Evolutionary conservation across 2,329 filamentous ascomycete genomes (phyloP), one percentile per base, ranked within the genome.

Genomic region (Fonsecaea erecta): DNA sequence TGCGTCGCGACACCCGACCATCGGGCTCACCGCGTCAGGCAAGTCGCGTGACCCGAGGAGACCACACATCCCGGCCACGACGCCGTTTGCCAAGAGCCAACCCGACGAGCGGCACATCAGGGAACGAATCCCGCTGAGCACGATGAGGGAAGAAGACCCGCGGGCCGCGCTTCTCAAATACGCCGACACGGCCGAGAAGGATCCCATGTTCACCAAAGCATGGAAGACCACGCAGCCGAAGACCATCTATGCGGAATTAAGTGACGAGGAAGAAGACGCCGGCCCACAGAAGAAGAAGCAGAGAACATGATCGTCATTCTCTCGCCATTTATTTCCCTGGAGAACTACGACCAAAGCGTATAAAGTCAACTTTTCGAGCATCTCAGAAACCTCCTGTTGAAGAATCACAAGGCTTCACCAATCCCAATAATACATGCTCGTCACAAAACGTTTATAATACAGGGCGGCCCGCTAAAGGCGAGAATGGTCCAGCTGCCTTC

Each of bases 131-230:
- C 92, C 93, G 30, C 84, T 98, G 12, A 94, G 92, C 68, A 89
- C 87, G 68, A 96, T 99, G 92, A 84, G 96, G 54, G 93, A 99
- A 77, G 95, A 99, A 77, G 95, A 99, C 80, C 95, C 95, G 0
- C 84, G 95, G 69, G 95, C 97, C 78, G 95, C 95, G 52, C 80
- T 99, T 74, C 80, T 99, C 66, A 97, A 96, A 80, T 99, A 98
- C 82, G 94, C 93, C 40, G 92, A 96, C 62, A 89, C 96, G 75
- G 93, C 93, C 12, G 88, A 96, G 78, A 94, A 92, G 75, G 93
- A 98, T 75, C 94, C 93, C 0, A 85, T 97, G 73, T 99, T 98
- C 75, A 99, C 95, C 32, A 92, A 91, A 71, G 95, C 93, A 16
- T 99, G 93, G 91, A 90, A 90, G 74, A 85, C 90, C 72, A 98